Evolutionary conservation across 495 filamentous ascomycete genomes (phyloP), one percentile per base, ranked within the genome.

Genomic region (Penicillium tannophilum): DNA sequence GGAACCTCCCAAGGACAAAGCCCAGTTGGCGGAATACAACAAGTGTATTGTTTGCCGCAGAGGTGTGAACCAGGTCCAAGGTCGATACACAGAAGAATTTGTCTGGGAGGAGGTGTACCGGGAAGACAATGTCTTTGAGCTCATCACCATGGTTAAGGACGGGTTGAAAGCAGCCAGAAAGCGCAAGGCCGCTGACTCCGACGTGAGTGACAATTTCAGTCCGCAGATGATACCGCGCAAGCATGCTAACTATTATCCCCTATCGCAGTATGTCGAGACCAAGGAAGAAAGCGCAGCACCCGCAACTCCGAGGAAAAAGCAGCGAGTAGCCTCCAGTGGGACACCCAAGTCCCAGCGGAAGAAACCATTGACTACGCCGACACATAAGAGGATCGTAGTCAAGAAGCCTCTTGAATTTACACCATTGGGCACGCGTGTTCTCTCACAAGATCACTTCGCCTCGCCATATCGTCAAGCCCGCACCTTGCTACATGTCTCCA

Each of bases 361-460:
- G 64, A 67, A 86, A 77, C 39, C 77, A 64, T 36, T 82, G 49
- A 85, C 82, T 0, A 94, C 93, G 0, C 92, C 90, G 12, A 87
- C 84, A 6, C 85, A 90, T 61, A 90, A 86, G 63, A 79, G 85
- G 53, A 87, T 97, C 50, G 73, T 90, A 16, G 79, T 96, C 50
- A 98, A 97, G 70, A 96, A 92, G 60, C 88, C 92, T 6, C 84
- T 98, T 41, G 92, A 97, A 70, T 97, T 97, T 70, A 98, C 94
- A 0, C 94, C 94, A 0, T 81, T 98, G 10, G 91, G 91, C 3
- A 98, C 92, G 24, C 87, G 95, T 39, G 76, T 89, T 24, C 85
- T 99, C 51, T 90, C 90, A 12, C 91, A 92, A 2, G 75, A 82
- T 7, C 85, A 90, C 64, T 82, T 88, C 52, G 83, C 88, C n/a